Conservation (phyloP, 306 rosid genomes). For the Cucumis melo region DNA sequence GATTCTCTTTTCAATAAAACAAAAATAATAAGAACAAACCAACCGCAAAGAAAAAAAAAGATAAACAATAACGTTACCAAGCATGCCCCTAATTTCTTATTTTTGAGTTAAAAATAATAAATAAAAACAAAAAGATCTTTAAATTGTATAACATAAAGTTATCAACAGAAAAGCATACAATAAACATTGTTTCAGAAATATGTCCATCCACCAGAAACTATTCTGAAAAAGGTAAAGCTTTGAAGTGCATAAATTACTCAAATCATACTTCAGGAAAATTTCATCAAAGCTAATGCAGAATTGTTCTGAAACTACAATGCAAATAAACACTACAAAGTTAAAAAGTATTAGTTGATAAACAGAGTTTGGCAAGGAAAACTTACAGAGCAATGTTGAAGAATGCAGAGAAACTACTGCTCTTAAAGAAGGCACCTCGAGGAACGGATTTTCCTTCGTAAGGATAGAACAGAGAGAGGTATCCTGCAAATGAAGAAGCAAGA, state of each 20-base stretch:
- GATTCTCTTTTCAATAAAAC: no score
- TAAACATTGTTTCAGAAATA: background rate
- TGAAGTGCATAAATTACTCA: no score
- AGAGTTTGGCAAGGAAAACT: slow-evolving; percentile 7
- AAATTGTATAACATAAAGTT: background rate
- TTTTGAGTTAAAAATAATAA: no score
- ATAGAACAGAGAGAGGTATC: slow-evolving; percentile 50
- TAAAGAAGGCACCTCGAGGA: slow-evolving; percentile 44
- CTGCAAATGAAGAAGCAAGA: slow-evolving; percentile 30
- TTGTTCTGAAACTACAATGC: background rate
- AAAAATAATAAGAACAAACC: no score
- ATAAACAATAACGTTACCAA: no score
- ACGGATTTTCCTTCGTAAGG: slow-evolving; percentile 55
- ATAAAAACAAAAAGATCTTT: no score
- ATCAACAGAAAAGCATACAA: background rate
- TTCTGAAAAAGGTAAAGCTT: background rate
- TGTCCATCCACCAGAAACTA: background rate
- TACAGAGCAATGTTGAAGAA: slow-evolving; percentile 67
- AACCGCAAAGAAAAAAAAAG: no score
- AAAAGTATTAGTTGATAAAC: background rate
- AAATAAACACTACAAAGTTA: background rate
- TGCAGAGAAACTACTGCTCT: slow-evolving; percentile 21
- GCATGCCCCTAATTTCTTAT: no score
- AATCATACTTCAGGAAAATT: no score
- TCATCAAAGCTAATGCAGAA: no score